Evolutionary conservation across 768 basidiomycete genomes (phyloP).

Genomic region (Chlorophyllum brunneum): DNA sequence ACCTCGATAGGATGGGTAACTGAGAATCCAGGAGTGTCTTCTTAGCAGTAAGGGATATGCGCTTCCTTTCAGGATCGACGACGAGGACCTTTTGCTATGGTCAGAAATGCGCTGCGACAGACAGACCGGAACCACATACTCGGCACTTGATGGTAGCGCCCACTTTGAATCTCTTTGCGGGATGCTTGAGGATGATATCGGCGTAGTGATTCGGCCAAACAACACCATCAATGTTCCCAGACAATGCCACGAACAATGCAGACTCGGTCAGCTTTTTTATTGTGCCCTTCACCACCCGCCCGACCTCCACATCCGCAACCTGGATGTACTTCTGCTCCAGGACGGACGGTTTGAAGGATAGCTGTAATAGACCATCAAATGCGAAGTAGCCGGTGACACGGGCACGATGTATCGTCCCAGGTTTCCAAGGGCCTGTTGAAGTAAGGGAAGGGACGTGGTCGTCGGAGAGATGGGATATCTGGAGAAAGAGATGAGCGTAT

Average conservation of each 20-base stretch:
- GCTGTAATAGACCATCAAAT: slow-evolving; percentile 83
- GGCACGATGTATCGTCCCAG: slow-evolving; percentile 75
- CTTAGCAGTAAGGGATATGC: slow-evolving; percentile 87
- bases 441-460: slow-evolving; percentile 83
- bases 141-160: slow-evolving; percentile 83
- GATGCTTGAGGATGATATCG: slow-evolving; percentile 92
- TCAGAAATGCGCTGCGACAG: neutral
- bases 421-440: slow-evolving; percentile 75
- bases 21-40: slow-evolving; percentile 83
- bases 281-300: slow-evolving; percentile 82
- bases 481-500: slow-evolving; percentile 12
- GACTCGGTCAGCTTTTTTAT: slow-evolving; percentile 81
- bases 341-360: slow-evolving; percentile 81
- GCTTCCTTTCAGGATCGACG: slow-evolving; percentile 76
- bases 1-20: slow-evolving; percentile 59
- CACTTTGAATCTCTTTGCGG: slow-evolving; percentile 83
- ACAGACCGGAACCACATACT: slow-evolving; percentile 39
- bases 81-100: slow-evolving; percentile 58
- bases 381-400: slow-evolving; percentile 84
- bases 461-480: slow-evolving; percentile 95
- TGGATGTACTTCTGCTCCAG: slow-evolving; percentile 85
- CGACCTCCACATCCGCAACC: slow-evolving; percentile 77
- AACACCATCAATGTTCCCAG: slow-evolving; percentile 87
- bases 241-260: slow-evolving; percentile 80
- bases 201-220: slow-evolving; percentile 95